Evolutionary conservation across 371 early-diverging fungal species (phyloP), one percentile per base, ranked within the genome.

Genomic region (Saksenaea oblongispora): DNA sequence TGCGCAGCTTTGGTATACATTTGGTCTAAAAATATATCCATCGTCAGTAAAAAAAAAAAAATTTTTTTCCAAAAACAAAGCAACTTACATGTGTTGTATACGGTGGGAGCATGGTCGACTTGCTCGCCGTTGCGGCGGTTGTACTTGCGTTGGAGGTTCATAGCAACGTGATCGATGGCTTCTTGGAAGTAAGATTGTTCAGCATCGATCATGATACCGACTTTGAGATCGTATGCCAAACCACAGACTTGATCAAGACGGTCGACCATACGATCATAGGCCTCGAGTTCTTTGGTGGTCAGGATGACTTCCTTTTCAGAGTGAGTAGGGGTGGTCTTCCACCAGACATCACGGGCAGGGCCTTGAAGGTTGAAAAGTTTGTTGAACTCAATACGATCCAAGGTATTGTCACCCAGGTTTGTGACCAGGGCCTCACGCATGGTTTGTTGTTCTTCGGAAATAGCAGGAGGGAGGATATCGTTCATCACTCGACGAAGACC

Each of bases 141-240:
- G 74, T 82, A 93, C 61, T 84, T 76, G 54, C 78, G 70, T 74
- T 84, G 84, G 54, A 95, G 70, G 18, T 82, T 79, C 31, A 93
- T 66, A 11, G 93, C 90, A 4, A 95, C 85, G 59, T 88, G 88
- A 75, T 95, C 95, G 75, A 98, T 94, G 24, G 94, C 93, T 5
- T 92, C 88, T 78, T 97, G 97, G 85, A 96, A 96, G 75, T 94
- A 93, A 28, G 89, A 84, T 75, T 95, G 96, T 71, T 98, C 98
- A 54, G 98, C 98, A 73, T 98, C 98, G 18, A 96, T 82, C 90
- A 96, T 91, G 34, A 96, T 71, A 5, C 91, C 85, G 10, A 94
- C 94, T 22, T 86, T 77, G 31, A 74, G 70, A 34, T 81, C 62
- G 17, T 74, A 67, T 11, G 95, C 94, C 59, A 88, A 76, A 27